phyloP scores from a whole-genome alignment of 1,284 basidiomycete species.

The Marasmius tenuissimus region DNA sequence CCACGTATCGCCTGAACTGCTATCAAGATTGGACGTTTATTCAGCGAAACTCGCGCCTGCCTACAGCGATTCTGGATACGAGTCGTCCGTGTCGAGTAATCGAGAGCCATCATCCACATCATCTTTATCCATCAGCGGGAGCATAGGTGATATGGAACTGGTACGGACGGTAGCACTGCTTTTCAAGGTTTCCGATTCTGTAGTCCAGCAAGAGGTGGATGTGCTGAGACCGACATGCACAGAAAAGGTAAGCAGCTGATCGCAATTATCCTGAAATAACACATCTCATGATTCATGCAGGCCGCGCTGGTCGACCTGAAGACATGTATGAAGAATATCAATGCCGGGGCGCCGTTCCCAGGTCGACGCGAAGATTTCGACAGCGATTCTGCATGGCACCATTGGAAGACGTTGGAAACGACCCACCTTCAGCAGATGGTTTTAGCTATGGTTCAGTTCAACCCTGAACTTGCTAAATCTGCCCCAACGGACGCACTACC shows the following conservation, averaged over 20 bases:
- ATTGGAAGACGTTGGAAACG: slow-evolving; percentile 86
- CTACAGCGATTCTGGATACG: slow-evolving; percentile 66
- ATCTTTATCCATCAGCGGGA: slow-evolving; percentile 40
- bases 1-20: slow-evolving; percentile 83
- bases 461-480: slow-evolving; percentile 86
- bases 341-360: slow-evolving; percentile 81
- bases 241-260: slow-evolving; percentile 60
- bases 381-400: slow-evolving; percentile 76
- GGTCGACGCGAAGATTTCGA: slow-evolving; percentile 87
- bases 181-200: slow-evolving; percentile 72
- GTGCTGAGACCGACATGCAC: slow-evolving; percentile 70
- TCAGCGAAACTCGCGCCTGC: slow-evolving; percentile 73
- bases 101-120: slow-evolving; percentile 48
- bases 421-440: slow-evolving; percentile 85
- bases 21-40: slow-evolving; percentile 80
- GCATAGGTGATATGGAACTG: slow-evolving; percentile 71
- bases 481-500: slow-evolving; percentile 56
- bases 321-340: slow-evolving; percentile 92
- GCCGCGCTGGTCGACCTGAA: slow-evolving; percentile 85
- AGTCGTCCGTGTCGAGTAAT: slow-evolving; percentile 60
- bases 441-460: slow-evolving; percentile 83
- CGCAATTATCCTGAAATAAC: not conserved
- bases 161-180: slow-evolving; percentile 71
- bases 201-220: slow-evolving; percentile 77
- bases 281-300: slow-evolving; percentile 36